Conservation (phyloP, 202 grass and related monocot species). For the Sporobolus alterniflorus region DNA sequence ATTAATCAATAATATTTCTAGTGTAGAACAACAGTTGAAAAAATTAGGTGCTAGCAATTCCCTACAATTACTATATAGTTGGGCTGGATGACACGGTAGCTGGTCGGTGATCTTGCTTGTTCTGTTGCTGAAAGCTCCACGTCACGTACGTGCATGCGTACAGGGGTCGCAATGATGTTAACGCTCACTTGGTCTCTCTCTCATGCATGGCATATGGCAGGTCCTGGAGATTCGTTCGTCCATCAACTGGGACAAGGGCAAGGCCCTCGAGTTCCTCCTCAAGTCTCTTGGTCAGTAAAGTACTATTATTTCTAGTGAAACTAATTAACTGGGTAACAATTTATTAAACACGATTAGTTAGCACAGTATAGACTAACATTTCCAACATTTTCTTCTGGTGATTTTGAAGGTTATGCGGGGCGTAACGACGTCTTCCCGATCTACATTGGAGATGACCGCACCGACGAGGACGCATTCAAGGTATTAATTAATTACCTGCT, state of each 20-base stretch:
- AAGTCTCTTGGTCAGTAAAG: background rate
- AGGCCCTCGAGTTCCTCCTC: constrained; percentile 81
- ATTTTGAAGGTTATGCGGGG: constrained; percentile 16
- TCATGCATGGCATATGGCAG: constrained; percentile 34
- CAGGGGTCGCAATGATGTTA: background rate
- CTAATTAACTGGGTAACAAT: no score
- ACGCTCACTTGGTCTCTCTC: background rate
- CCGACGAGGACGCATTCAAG: constrained; percentile 82
- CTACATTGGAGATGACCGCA: constrained; percentile 86
- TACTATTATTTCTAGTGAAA: no score
- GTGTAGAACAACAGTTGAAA: no score
- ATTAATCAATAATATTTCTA: no score
- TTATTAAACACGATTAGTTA: no score
- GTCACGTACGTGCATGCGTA: constrained; percentile 3
- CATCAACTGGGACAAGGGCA: constrained; percentile 93
- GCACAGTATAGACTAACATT: no score
- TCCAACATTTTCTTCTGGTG: no score
- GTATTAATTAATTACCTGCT: no score
- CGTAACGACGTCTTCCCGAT: constrained; percentile 57
- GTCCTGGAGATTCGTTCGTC: constrained; percentile 68
- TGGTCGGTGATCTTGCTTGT: constrained; percentile 19
- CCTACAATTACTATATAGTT: background rate
- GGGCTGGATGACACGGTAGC: background rate
- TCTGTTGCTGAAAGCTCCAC: background rate
- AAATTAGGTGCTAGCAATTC: background rate